phyloP scores from a whole-genome alignment of 139 green algal genomes.

The Microglena sp. region DNA sequence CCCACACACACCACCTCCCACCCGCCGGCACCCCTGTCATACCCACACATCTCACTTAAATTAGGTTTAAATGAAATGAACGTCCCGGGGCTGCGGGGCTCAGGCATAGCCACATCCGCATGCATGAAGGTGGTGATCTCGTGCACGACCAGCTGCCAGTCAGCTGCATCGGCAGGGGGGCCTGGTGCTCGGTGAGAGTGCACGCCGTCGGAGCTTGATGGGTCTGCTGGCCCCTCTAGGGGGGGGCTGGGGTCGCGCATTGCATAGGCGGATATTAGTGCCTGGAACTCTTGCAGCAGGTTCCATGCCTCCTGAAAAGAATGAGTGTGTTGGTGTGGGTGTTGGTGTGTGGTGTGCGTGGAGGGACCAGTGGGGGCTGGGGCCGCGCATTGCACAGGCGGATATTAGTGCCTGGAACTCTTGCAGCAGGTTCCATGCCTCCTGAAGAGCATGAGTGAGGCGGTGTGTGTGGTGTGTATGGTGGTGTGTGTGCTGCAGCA shows the following conservation, averaged over 20 bases:
- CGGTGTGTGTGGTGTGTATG: background rate
- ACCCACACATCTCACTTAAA: too few species aligned
- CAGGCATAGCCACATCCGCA: constrained; percentile 30
- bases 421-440: constrained; percentile 46
- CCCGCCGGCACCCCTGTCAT: too few species aligned
- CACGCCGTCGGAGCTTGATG: too few species aligned
- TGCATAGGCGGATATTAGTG: constrained; percentile 32
- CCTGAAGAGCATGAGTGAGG: constrained; percentile 14
- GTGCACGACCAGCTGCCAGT: constrained; percentile 25
- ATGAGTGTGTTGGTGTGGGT: background rate
- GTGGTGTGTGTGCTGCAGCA: background rate
- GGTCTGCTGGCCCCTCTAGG: too few species aligned
- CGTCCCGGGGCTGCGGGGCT: constrained; percentile 9
- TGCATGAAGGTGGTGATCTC: constrained; percentile 45
- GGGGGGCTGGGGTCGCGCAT: constrained; percentile 6
- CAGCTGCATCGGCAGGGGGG: background rate
- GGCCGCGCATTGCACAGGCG: constrained; percentile 19
- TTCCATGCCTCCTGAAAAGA: constrained; percentile 17
- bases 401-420: constrained; percentile 49
- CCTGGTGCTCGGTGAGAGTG: too few species aligned
- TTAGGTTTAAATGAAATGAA: constrained; percentile 6
- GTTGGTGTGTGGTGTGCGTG: background rate
- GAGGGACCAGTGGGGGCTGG: background rate
- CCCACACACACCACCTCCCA: too few species aligned
- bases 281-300: constrained; percentile 53